Evolutionary conservation across 148 eudicot genomes (phyloP), one percentile per base, ranked within the genome.

Genomic region (Vaccinium vitisidaea): DNA sequence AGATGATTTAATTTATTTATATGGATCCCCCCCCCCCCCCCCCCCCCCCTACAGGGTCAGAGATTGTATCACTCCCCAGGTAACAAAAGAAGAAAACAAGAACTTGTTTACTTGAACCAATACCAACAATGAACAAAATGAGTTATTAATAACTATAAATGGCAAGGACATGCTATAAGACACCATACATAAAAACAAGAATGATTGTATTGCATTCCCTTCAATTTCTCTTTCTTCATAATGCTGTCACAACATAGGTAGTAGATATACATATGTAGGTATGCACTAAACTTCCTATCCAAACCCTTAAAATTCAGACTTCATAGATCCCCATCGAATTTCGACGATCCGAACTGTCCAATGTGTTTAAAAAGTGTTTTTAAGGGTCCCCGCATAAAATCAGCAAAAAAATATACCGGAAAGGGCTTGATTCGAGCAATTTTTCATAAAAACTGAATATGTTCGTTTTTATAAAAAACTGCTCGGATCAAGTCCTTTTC

Each of bases 31-130:
- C 79, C 75, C 36, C 21, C 46, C 83, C 79, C 75, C 36, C 21
- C 46, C 83, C 79, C 75, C n/a, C n/a, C n/a, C n/a, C n/a, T 56
- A 69, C 75, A 70, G 53, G 77, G 88, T 86, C 90, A 86, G 88
- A 90, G 79, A 61, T 84, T 87, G 89, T 67, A 87, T 79, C 73
- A 84, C 88, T 89, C 77, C 36, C 53, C 55, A 74, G 89, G 83
- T 46, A 83, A 85, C 90, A 85, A 85, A 84, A 83, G 84, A 82
- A 67, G 75, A 50, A 70, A 69, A 81, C 25, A 77, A 70, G 7
- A 55, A 77, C 67, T 84, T 82, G 53, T 90, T 86, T 75, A 87
- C 77, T 90, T 81, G 43, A 8, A 10, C 5, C 55, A 12, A 81
- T 58, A 82, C 86, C 77, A 88, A 86, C 74, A 39, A 65, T 56